These are phyloP conservation scores for Dactylis glomerata DNA, from an alignment of 176 grass and related monocot species.

Conservation along the genomic window DNA sequence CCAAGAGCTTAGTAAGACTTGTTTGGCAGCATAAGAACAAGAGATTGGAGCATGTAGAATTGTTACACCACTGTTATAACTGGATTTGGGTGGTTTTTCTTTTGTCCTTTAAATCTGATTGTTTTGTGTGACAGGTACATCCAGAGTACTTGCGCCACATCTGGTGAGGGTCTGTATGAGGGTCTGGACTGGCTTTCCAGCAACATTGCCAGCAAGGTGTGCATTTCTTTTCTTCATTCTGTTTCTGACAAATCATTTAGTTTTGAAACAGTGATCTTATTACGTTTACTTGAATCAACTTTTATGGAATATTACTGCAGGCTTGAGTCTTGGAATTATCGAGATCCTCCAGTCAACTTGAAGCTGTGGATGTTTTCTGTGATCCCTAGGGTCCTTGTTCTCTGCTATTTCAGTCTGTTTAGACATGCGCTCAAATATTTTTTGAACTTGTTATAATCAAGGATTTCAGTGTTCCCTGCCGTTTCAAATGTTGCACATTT, in stretches of 20 bases:
- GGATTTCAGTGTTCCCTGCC: too few relatives aligned
- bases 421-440: too few relatives aligned
- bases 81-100: neutral
- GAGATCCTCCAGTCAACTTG: neutral
- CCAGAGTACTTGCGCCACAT: constrained; percentile 53
- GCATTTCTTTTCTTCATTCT: neutral
- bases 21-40: neutral
- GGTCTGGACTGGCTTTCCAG: constrained; percentile 55
- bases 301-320: neutral
- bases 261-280: neutral
- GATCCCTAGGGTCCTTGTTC: too few relatives aligned
- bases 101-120: neutral
- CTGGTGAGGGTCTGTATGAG: constrained; percentile 50
- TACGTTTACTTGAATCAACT: neutral
- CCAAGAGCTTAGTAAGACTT: neutral
- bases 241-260: neutral
- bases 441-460: neutral
- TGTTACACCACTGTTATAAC: neutral
- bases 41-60: neutral
- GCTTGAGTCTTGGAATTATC: neutral
- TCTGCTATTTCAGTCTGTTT: too few relatives aligned
- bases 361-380: neutral
- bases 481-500: neutral
- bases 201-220: constrained; percentile 63
- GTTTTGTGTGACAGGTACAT: constrained; percentile 37